Evolutionary conservation across 225 moss, liverwort and hornwort genomes (phyloP).

Genomic region (Bryoerythrophyllum caledonicum): DNA sequence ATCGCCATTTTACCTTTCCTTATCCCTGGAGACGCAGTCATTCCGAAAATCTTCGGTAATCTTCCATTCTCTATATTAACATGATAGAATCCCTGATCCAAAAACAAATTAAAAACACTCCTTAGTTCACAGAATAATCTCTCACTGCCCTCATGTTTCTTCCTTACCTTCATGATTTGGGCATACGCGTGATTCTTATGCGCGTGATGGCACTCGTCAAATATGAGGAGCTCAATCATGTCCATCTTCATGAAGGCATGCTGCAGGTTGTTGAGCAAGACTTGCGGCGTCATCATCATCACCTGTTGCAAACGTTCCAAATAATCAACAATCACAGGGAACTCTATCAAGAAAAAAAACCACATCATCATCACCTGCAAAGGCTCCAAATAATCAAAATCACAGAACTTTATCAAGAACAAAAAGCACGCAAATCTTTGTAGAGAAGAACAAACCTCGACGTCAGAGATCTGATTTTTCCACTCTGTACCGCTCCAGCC

Average conservation of each 20-base stretch:
- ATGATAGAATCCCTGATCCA: slow-evolving; percentile 57
- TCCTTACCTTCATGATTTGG: slow-evolving; percentile 93
- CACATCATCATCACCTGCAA: slow-evolving; percentile 78
- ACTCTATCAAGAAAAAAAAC: background rate
- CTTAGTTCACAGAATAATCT: slow-evolving; percentile 1
- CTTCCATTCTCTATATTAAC: slow-evolving; percentile 36
- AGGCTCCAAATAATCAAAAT: background rate
- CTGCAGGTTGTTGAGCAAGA: slow-evolving; percentile 76
- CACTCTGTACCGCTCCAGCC: slow-evolving; percentile 71
- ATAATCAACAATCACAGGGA: too few relatives aligned
- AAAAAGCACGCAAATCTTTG: too few relatives aligned
- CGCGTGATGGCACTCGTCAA: slow-evolving; percentile 97
- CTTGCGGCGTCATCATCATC: slow-evolving; percentile 93
- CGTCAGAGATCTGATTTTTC: slow-evolving; percentile 51
- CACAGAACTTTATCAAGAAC: background rate
- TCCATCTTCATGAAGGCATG: slow-evolving; percentile 83
- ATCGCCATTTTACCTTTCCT: slow-evolving; percentile 67
- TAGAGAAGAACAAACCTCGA: slow-evolving; percentile 72
- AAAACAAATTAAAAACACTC: slow-evolving; percentile 1
- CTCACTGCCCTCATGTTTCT: too few relatives aligned
- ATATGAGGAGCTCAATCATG: slow-evolving; percentile 80
- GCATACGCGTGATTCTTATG: slow-evolving; percentile 85
- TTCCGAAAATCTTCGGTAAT: slow-evolving; percentile 88
- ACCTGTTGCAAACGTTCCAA: slow-evolving; percentile 55
- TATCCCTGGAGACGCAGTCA: slow-evolving; percentile 96